A percentile compares a stretch with the other conserved stretches of the same genome.
These are phyloP conservation scores for Jasminum sambac DNA, from an alignment of 257 asterid species.

Conservation along the genomic window DNA sequence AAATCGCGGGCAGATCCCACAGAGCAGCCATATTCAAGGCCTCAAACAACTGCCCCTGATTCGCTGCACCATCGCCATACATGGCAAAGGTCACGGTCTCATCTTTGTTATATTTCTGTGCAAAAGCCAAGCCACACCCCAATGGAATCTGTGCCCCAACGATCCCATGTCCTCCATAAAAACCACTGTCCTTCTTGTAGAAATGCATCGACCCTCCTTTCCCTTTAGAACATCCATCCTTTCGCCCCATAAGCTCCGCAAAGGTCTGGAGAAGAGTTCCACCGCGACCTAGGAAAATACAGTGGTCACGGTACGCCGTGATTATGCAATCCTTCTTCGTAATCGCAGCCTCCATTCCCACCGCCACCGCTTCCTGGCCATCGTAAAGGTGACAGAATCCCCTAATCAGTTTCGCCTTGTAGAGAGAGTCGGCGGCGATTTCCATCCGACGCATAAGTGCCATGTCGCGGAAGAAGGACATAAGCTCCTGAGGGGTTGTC, in stretches of 20 bases:
- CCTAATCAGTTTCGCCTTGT: conserved; percentile 86
- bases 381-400: conserved; percentile 97
- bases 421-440: conserved; percentile 94
- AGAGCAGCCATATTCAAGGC: conserved; percentile 97
- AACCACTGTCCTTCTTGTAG: conserved; percentile 77
- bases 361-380: conserved; percentile 93
- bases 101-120: conserved; percentile 90
- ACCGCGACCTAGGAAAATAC: conserved; percentile 72
- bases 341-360: conserved; percentile 95
- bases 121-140: conserved; percentile 89
- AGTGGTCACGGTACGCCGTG: conserved; percentile 80
- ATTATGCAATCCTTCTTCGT: conserved; percentile 68
- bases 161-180: conserved; percentile 96
- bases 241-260: conserved; percentile 91
- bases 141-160: conserved; percentile 96
- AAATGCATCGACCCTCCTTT: conserved; percentile 99
- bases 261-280: conserved; percentile 67
- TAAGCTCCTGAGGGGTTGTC: conserved; percentile 62
- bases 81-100: conserved; percentile 75
- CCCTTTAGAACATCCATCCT: conserved; percentile 85
- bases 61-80: conserved; percentile 98
- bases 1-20: conserved; percentile 94
- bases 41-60: conserved; percentile 97
- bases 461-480: conserved; percentile 80
- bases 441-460: conserved; percentile 95